phyloP scores from a whole-genome alignment of 306 rosid genomes.

The Gleditsia sinensis region DNA sequence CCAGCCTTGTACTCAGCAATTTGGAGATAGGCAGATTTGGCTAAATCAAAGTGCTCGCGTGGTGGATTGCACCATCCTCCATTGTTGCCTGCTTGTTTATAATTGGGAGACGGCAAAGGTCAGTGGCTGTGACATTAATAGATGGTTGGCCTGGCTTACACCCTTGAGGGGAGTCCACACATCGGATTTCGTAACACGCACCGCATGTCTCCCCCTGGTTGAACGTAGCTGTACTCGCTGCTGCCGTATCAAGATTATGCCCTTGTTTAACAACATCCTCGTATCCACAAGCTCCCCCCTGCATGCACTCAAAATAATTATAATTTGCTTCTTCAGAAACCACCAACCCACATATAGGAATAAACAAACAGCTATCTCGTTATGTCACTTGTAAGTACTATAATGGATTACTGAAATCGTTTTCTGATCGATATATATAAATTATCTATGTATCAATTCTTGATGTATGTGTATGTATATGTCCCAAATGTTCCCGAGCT shows the following conservation, averaged over 20 bases:
- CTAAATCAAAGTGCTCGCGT: slow-evolving; percentile 54
- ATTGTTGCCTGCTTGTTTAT: slow-evolving; percentile 33
- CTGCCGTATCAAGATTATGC: slow-evolving; percentile 52
- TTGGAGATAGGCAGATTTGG: slow-evolving; percentile 44
- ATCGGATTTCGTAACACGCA: slow-evolving; percentile 57
- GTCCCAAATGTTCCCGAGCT: slow-evolving; percentile 48
- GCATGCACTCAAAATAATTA: not conserved
- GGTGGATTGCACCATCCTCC: slow-evolving; percentile 74
- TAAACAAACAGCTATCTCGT: no score
- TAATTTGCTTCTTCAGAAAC: no score
- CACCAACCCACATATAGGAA: no score
- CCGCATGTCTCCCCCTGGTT: slow-evolving; percentile 55
- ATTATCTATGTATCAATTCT: no score
- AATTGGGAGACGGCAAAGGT: slow-evolving; percentile 59
- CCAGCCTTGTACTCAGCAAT: slow-evolving; percentile 47
- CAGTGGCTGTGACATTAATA: slow-evolving; percentile 49
- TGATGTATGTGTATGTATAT: not conserved
- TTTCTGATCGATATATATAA: no score
- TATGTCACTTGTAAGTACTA: no score
- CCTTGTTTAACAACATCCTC: slow-evolving; percentile 52
- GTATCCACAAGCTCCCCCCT: slow-evolving; percentile 71
- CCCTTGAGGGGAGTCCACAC: slow-evolving; percentile 44
- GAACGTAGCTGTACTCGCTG: slow-evolving; percentile 52
- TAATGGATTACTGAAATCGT: no score
- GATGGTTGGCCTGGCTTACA: slow-evolving; percentile 54